Evolutionary conservation across 495 filamentous ascomycete genomes (phyloP).

Genomic region (Aspergillus bridgeri): DNA sequence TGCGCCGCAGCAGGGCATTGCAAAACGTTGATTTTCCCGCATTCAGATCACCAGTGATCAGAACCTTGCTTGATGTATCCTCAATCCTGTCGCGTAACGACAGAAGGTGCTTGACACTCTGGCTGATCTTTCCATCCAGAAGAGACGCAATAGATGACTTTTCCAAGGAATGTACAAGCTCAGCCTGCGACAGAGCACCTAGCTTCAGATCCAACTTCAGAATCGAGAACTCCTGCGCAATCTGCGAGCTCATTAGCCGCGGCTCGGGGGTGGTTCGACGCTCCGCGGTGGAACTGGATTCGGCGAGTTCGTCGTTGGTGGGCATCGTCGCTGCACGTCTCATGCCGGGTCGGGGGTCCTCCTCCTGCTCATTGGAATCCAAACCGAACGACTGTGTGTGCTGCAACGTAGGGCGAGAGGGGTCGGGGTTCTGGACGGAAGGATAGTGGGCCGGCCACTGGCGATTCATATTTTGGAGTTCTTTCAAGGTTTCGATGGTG

Average conservation of each 20-base stretch:
- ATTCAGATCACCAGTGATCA: slow-evolving; percentile 96
- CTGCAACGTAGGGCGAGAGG: slow-evolving; percentile 44
- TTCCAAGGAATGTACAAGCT: slow-evolving; percentile 94
- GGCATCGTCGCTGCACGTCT: slow-evolving; percentile 70
- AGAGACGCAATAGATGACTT: slow-evolving; percentile 85
- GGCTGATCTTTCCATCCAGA: slow-evolving; percentile 88
- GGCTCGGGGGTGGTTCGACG: slow-evolving; percentile 56
- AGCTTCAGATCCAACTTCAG: slow-evolving; percentile 93
- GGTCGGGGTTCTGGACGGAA: slow-evolving; percentile 60
- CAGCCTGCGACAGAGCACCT: slow-evolving; percentile 76
- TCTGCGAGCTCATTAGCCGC: slow-evolving; percentile 83
- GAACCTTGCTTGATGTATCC: slow-evolving; percentile 94
- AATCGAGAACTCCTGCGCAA: slow-evolving; percentile 93
- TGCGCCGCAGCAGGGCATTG: slow-evolving; percentile 88
- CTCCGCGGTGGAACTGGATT: slow-evolving; percentile 69
- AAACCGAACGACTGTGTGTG: slow-evolving; percentile 50
- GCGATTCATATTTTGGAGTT: slow-evolving; percentile 82
- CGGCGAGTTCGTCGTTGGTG: slow-evolving; percentile 56
- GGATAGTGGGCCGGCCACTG: slow-evolving; percentile 95
- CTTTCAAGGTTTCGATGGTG: slow-evolving; percentile 75
- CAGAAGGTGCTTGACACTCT: slow-evolving; percentile 85
- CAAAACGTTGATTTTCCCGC: slow-evolving; percentile 98
- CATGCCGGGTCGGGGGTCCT: slow-evolving; percentile 44
- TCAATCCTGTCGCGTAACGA: slow-evolving; percentile 89
- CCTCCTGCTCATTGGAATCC: slow-evolving; percentile 28